Evolutionary conservation across 225 moss, liverwort and hornwort species (phyloP).

Genomic region (Marchantia paleacea): DNA sequence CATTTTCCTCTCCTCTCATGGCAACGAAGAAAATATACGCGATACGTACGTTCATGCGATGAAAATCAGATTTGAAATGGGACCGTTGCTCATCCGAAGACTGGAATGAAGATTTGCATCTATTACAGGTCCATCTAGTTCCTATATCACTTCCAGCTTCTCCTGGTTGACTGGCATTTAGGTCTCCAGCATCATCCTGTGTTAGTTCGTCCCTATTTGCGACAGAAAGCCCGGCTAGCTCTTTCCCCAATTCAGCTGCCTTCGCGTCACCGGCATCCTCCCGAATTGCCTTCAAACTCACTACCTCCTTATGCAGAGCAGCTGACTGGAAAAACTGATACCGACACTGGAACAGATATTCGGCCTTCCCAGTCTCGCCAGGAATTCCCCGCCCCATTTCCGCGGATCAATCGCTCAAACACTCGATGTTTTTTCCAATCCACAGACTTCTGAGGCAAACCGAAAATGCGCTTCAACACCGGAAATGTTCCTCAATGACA

Average conservation of each 20-base stretch:
- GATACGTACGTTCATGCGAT: slow-evolving; percentile 67
- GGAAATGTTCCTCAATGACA: too few species aligned
- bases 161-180: slow-evolving; percentile 7
- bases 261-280: slow-evolving; percentile 8
- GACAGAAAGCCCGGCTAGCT: slow-evolving; percentile 10
- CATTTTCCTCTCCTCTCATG: not conserved
- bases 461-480: not conserved
- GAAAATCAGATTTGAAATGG: slow-evolving; percentile 89
- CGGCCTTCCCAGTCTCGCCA: slow-evolving; percentile 17
- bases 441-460: not conserved
- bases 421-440: not conserved
- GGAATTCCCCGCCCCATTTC: slow-evolving; percentile 35
- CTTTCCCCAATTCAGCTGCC: slow-evolving; percentile 1
- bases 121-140: slow-evolving; percentile 62
- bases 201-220: not conserved
- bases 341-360: slow-evolving; percentile 51
- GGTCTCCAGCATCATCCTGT: slow-evolving; percentile 7
- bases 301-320: slow-evolving; percentile 39
- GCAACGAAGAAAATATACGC: not conserved
- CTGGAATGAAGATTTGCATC: slow-evolving; percentile 65
- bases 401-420: not conserved
- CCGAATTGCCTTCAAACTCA: slow-evolving; percentile 17
- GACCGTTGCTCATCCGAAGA: slow-evolving; percentile 79
- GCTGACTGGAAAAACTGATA: slow-evolving; percentile 59
- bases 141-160: slow-evolving; percentile 8